Evolutionary conservation across 164 flowering plant species (phyloP), one percentile per base, ranked within the genome.

Genomic region (Piper longum): DNA sequence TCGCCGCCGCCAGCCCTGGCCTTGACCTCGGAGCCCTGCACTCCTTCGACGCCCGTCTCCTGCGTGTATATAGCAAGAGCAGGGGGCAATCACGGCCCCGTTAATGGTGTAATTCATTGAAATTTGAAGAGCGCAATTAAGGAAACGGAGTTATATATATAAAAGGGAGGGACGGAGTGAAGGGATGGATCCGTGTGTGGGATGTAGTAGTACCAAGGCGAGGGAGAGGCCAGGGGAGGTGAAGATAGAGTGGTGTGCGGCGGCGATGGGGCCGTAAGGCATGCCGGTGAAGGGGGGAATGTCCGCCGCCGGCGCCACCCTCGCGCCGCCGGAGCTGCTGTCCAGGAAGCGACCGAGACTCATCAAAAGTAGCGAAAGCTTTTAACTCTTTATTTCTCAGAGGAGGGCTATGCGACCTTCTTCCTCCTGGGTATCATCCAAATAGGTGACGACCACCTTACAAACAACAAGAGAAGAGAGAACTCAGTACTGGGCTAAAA

Each of bases 281-380:
- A 86, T 85, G 75, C 58, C 75, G 69, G 54, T 76, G 69, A 17
- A 74, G 76, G 80, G 82, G 41, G 86, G 78, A 51, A 85, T 65
- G 66, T 82, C 89, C 4, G 81, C 73, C 48, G 74, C 84, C 36
- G 36, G 36, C 1, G 36, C 36, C 42, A 82, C 73, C 61, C 82
- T 79, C 51, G 78, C 84, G 66, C 79, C 36, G 36, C 36, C 80
- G 56, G 77, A 41, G 68, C 75, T 73, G 54, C 69, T 83, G 19
- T 88, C 96, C 45, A 89, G 76, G 67, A 87, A 87, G 39, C 88
- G 95, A 81, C 96, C 96, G 81, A 89, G 87, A 83, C 83, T 92
- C 96, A 89, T 92, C 75, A 26, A 26, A 26, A 26, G 36, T 26
- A 26, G 36, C 36, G 36, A 26, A 26, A 26, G 36, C 36, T 26